Conservation (phyloP, 2,329 filamentous ascomycete species). For the Aspergillus hortae region DNA sequence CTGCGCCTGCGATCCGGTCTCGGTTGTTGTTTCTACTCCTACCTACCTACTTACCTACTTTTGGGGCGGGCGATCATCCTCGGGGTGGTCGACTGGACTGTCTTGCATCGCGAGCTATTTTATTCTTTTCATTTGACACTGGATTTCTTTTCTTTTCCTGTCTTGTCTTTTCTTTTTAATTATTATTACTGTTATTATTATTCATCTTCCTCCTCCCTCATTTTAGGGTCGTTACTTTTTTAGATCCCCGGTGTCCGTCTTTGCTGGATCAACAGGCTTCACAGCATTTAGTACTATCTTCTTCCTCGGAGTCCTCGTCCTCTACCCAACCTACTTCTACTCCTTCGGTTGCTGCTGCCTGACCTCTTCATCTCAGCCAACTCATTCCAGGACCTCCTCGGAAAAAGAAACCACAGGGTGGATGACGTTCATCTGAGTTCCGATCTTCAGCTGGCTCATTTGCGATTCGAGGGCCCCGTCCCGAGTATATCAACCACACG, state of each 20-base stretch:
- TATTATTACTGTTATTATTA: background rate
- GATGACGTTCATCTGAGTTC: background rate
- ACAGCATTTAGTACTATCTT: too few species aligned
- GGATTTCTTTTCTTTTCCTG: background rate
- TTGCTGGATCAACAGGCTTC: too few species aligned
- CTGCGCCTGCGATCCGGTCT: too few species aligned
- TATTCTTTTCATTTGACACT: background rate
- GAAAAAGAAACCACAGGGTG: background rate
- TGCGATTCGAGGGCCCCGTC: background rate
- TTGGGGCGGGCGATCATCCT: background rate
- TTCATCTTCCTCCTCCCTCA: background rate
- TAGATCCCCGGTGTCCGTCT: too few species aligned
- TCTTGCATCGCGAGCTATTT: background rate
- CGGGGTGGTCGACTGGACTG: background rate
- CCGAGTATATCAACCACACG: conserved; percentile 4
- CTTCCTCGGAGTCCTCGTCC: too few species aligned
- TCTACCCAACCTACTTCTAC: too few species aligned
- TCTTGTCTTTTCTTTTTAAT: background rate
- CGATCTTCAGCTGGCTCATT: conserved; percentile 1
- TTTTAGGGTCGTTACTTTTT: background rate
- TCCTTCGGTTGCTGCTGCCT: too few species aligned
- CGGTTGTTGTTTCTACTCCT: too few species aligned
- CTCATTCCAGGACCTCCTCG: background rate
- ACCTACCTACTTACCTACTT: too few species aligned
- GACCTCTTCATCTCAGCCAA: background rate